A percentile compares a stretch with the other conserved stretches of the same genome.
These are phyloP conservation scores for Orbilia blumenaviensis DNA, from an alignment of 2,329 filamentous ascomycete species.

Conservation along the genomic window DNA sequence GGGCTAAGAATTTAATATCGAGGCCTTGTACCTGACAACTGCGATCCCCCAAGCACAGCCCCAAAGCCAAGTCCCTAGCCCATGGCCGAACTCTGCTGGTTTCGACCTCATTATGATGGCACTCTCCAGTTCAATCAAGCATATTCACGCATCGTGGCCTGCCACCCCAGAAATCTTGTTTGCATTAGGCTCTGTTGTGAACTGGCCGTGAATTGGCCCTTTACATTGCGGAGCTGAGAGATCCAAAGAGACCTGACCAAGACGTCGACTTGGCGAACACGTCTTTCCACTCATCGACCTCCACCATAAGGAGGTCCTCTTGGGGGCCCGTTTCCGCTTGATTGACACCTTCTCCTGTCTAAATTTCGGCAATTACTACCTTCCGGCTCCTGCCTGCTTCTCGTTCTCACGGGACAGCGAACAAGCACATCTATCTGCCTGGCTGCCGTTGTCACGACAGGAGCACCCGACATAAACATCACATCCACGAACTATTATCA, in stretches of 20 bases:
- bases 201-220: slow-evolving; percentile 23
- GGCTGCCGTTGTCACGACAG: slow-evolving; percentile 14
- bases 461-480: background rate
- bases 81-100: background rate
- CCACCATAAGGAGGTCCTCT: slow-evolving; percentile 9
- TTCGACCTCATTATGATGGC: slow-evolving; percentile 41
- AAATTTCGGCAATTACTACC: slow-evolving; percentile 23
- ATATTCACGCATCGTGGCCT: slow-evolving; percentile 21
- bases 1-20: slow-evolving; percentile 19
- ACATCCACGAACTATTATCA: background rate
- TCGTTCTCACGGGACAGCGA: slow-evolving; percentile 1
- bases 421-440: slow-evolving; percentile 17
- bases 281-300: slow-evolving; percentile 18
- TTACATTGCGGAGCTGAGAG: slow-evolving; percentile 6
- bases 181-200: background rate
- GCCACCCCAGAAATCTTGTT: slow-evolving; percentile 10
- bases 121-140: slow-evolving; percentile 2
- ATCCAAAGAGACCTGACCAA: background rate
- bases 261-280: slow-evolving; percentile 36
- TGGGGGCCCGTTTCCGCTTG: slow-evolving; percentile 25
- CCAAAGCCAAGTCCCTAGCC: slow-evolving; percentile 48
- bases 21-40: slow-evolving; percentile 5
- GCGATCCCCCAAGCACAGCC: slow-evolving; percentile 39
- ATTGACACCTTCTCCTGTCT: slow-evolving; percentile 24
- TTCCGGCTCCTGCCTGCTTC: slow-evolving; percentile 3